Conservation (phyloP, 2,329 filamentous ascomycete species). For the Chrysoporthe austroafricana region DNA sequence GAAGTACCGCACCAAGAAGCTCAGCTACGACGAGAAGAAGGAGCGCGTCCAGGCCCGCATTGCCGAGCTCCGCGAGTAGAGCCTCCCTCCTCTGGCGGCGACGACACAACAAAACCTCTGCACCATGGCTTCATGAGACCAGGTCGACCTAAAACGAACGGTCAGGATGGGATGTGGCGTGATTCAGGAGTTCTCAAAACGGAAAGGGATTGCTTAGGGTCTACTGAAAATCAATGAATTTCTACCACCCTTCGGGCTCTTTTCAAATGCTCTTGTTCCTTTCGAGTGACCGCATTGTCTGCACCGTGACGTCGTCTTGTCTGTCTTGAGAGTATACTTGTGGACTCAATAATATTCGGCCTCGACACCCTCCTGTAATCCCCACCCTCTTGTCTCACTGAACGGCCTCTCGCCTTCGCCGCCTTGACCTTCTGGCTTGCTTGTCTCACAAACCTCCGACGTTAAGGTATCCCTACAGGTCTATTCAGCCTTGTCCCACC, state of each 20-base stretch:
- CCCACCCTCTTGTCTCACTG: too few species aligned
- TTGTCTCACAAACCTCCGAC: too few species aligned
- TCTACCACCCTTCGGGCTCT: slow-evolving; percentile 28
- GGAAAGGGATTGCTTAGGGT: slow-evolving; percentile 30
- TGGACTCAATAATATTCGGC: too few species aligned
- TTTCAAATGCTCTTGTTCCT: neutral
- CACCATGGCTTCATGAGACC: slow-evolving; percentile 18
- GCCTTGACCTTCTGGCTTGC: too few species aligned
- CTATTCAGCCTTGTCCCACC: too few species aligned
- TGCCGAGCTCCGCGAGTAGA: slow-evolving; percentile 70
- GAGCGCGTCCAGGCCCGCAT: slow-evolving; percentile 90
- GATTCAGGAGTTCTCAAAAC: slow-evolving; percentile 23
- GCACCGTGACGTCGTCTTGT: neutral
- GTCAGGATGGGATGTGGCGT: slow-evolving; percentile 29
- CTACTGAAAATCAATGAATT: slow-evolving; percentile 28
- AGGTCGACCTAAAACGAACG: slow-evolving; percentile 20
- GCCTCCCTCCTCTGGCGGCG: neutral
- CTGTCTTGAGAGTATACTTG: neutral
- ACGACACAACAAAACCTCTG: slow-evolving; percentile 17
- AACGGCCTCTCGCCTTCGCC: too few species aligned
- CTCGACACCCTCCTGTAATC: too few species aligned
- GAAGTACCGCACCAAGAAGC: slow-evolving; percentile 82
- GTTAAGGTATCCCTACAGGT: too few species aligned
- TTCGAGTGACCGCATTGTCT: neutral
- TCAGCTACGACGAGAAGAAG: slow-evolving; percentile 81